Evolutionary conservation across 176 grass and related monocot species (phyloP).

Genomic region (Oryza officinalis): DNA sequence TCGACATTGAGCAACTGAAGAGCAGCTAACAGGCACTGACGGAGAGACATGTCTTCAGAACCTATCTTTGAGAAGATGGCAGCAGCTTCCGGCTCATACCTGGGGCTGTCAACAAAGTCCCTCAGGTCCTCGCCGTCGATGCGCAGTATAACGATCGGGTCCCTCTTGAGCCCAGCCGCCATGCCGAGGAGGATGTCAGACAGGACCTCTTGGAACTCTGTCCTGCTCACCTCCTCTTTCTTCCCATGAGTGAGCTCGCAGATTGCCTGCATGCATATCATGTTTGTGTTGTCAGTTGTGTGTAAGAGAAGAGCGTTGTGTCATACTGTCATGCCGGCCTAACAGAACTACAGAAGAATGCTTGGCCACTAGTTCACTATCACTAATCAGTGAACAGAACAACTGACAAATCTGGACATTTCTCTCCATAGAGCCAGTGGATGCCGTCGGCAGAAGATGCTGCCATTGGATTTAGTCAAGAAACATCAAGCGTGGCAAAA

Average conservation of each 20-base stretch:
- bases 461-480: not conserved
- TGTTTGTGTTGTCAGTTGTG: not conserved
- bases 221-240: slow-evolving; percentile 73
- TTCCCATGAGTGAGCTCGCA: slow-evolving; percentile 70
- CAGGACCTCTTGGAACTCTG: slow-evolving; percentile 71
- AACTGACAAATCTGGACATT: slow-evolving; percentile 6
- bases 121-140: slow-evolving; percentile 90
- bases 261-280: slow-evolving; percentile 56
- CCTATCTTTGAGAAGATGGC: slow-evolving; percentile 56
- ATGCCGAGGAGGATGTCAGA: slow-evolving; percentile 76
- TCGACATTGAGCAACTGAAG: slow-evolving; percentile 65
- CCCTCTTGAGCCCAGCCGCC: slow-evolving; percentile 90
- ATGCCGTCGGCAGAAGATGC: not conserved
- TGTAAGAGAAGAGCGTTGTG: not conserved
- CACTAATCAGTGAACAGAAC: not conserved
- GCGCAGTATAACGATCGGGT: slow-evolving; percentile 82
- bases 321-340: not conserved
- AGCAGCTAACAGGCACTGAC: slow-evolving; percentile 51
- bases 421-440: not conserved
- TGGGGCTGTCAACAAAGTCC: slow-evolving; percentile 56
- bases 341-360: not conserved
- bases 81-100: slow-evolving; percentile 56
- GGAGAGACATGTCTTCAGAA: slow-evolving; percentile 36
- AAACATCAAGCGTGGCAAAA: not conserved
- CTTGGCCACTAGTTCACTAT: not conserved